phyloP scores from a whole-genome alignment of 441 rosid species.

The Gossypium davidsonii region DNA sequence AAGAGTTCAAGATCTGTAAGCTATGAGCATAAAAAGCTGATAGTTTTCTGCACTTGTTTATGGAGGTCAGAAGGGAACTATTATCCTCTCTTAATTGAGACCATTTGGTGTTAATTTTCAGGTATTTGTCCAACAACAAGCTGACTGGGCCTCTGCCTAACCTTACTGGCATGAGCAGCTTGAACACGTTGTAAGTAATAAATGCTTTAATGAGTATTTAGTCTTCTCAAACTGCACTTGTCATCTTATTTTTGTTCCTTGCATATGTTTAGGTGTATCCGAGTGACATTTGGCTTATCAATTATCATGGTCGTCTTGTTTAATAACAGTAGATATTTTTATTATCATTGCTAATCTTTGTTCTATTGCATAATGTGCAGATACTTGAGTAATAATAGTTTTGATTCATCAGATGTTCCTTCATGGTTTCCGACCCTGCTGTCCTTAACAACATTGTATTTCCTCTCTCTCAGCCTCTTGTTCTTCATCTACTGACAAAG shows the following conservation, averaged over 20 bases:
- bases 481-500: neutral
- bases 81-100: neutral
- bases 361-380: constrained; percentile 31
- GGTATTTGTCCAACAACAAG: constrained; percentile 61
- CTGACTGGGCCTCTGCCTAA: constrained; percentile 55
- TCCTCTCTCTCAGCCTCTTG: constrained; percentile 15
- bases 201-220: neutral
- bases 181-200: constrained; percentile 56
- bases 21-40: neutral
- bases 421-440: constrained; percentile 40
- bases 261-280: neutral
- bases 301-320: neutral
- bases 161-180: constrained; percentile 46
- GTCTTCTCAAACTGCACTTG: neutral
- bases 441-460: constrained; percentile 65
- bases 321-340: neutral
- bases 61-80: neutral
- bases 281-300: neutral
- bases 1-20: constrained; percentile 55
- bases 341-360: neutral
- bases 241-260: neutral
- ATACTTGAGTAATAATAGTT: constrained; percentile 72
- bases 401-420: constrained; percentile 41
- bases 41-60: neutral
- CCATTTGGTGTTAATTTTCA: constrained; percentile 20